Evolutionary conservation across 345 rosid genomes (phyloP).

Genomic region (Garcia nutans): DNA sequence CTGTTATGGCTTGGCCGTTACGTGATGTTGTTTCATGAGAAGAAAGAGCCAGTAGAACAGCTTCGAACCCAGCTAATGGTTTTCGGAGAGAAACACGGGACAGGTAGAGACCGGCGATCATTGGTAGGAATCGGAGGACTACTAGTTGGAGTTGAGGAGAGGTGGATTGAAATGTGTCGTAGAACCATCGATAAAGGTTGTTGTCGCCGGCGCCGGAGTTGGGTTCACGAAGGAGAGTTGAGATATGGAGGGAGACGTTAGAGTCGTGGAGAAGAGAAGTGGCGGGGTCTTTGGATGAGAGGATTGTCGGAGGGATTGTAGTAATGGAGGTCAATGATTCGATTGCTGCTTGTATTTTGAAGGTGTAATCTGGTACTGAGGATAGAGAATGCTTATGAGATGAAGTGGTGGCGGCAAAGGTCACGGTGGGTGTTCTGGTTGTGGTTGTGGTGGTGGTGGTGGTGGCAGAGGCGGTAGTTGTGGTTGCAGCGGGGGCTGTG

Average conservation of each 20-base stretch:
- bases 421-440: neutral
- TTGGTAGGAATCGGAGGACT: slow-evolving; percentile 69
- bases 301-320: slow-evolving; percentile 38
- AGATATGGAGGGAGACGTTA: slow-evolving; percentile 52
- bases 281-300: slow-evolving; percentile 40
- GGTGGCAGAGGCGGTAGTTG: neutral
- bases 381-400: slow-evolving; percentile 1
- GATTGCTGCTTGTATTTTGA: slow-evolving; percentile 40
- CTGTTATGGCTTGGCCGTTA: slow-evolving; percentile 55
- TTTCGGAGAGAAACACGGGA: slow-evolving; percentile 60
- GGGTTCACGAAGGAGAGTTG: slow-evolving; percentile 63
- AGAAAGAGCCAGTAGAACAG: slow-evolving; percentile 71
- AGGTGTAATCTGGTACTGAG: slow-evolving; percentile 14
- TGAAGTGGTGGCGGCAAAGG: slow-evolving; percentile 1
- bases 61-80: slow-evolving; percentile 81
- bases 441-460: neutral
- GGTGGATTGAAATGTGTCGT: slow-evolving; percentile 73
- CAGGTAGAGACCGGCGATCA: slow-evolving; percentile 71
- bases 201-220: slow-evolving; percentile 76
- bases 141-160: slow-evolving; percentile 64
- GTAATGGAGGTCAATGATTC: slow-evolving; percentile 48
- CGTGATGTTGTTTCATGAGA: slow-evolving; percentile 68
- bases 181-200: slow-evolving; percentile 88
- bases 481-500: neutral
- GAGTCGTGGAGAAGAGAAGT: slow-evolving; percentile 55